These are phyloP conservation scores for Alternaria sp. DNA, from an alignment of 2,329 filamentous ascomycete genomes.

Conservation along the genomic window DNA sequence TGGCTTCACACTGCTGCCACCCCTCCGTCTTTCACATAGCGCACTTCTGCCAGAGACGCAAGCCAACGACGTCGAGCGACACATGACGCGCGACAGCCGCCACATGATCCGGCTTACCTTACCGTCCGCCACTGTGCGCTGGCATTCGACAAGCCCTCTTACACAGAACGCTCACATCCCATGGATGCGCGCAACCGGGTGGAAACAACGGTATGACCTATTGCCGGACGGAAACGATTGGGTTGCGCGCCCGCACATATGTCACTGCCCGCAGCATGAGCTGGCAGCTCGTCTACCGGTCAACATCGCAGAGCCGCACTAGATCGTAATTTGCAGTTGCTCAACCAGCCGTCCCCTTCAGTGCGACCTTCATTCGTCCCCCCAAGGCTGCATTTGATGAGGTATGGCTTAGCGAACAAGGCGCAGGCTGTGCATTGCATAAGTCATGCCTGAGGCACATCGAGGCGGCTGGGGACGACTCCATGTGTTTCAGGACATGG, in stretches of 20 bases:
- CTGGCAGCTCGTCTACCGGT: conserved; percentile 35
- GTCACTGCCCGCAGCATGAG: conserved; percentile 23
- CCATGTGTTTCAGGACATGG: conserved; percentile 1
- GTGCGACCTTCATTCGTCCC: conserved; percentile 28
- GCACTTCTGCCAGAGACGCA: not conserved
- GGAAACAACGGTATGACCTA: conserved; percentile 22
- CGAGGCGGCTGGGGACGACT: conserved; percentile 5
- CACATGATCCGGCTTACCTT: conserved; percentile 1
- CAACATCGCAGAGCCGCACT: conserved; percentile 45
- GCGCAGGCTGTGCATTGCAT: conserved; percentile 42
- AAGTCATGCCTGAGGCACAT: conserved; percentile 35
- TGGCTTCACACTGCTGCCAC: not conserved
- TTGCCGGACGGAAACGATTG: conserved; percentile 36
- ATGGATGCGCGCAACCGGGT: conserved; percentile 15
- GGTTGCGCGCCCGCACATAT: conserved; percentile 32
- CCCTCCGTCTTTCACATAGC: not conserved
- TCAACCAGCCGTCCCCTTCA: conserved; percentile 16
- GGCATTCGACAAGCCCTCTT: conserved; percentile 23
- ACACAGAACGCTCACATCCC: conserved; percentile 11
- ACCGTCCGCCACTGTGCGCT: conserved; percentile 29
- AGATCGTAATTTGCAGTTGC: conserved; percentile 20
- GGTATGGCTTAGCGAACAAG: conserved; percentile 36
- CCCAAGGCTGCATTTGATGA: conserved; percentile 28
- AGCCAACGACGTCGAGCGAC: not conserved
- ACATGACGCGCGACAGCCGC: conserved; percentile 4